A percentile compares a stretch with the other conserved stretches of the same genome.
Conservation (phyloP, 768 basidiomycete species). For the Sporobolomyces phaffii region DNA sequence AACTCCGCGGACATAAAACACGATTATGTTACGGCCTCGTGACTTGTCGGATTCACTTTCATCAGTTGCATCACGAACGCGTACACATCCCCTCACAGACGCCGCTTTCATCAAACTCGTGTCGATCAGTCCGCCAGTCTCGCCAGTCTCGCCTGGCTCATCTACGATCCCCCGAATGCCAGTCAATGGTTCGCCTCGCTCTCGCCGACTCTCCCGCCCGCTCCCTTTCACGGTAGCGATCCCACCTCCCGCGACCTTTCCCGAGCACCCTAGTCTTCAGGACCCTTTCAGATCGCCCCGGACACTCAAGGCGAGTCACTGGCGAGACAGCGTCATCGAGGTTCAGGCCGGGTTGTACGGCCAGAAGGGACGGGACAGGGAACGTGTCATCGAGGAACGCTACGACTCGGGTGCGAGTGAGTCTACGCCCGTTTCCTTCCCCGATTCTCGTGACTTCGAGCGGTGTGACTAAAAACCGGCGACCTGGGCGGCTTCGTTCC, state of each 20-base stretch:
- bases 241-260: background rate
- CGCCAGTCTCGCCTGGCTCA: no score
- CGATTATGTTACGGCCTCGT: no score
- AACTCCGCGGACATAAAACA: no score
- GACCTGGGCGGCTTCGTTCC: background rate
- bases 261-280: background rate
- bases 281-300: conserved; percentile 3
- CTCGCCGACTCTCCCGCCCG: background rate
- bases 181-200: no score
- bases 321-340: conserved; percentile 2
- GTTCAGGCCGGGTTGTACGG: conserved; percentile 29
- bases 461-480: background rate
- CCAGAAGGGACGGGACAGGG: conserved; percentile 12
- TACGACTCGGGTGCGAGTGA: conserved; percentile 18
- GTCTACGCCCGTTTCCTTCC: no score
- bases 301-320: background rate
- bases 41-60: no score
- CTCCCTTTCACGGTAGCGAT: conserved; percentile 12
- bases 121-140: no score
- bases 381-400: background rate
- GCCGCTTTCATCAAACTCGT: no score
- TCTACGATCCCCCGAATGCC: no score
- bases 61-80: no score
- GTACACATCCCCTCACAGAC: no score
- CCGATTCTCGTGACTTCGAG: no score